These are phyloP conservation scores for Annulohypoxylon stygium DNA, from an alignment of 495 filamentous ascomycete species.

Conservation along the genomic window DNA sequence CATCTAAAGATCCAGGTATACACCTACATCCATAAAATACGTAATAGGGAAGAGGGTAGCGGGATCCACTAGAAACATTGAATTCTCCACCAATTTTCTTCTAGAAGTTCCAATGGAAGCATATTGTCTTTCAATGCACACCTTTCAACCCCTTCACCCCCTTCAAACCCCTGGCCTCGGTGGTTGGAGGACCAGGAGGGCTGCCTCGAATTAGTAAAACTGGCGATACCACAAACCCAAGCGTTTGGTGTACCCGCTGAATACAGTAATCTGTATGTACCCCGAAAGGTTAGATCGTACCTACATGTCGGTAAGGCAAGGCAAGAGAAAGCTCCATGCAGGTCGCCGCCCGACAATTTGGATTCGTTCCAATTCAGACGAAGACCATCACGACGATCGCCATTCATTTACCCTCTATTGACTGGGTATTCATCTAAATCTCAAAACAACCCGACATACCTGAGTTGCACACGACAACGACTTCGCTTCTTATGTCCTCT, in stretches of 20 bases:
- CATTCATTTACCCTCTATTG: neutral
- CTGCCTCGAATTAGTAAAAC: conserved; percentile 24
- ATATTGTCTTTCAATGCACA: conserved; percentile 37
- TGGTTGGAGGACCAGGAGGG: neutral
- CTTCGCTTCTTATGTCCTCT: conserved; percentile 31
- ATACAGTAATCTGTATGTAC: conserved; percentile 27
- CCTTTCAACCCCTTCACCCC: conserved; percentile 38
- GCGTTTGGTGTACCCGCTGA: conserved; percentile 35
- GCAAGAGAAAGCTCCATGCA: conserved; percentile 32
- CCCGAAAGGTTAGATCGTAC: conserved; percentile 35
- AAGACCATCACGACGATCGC: conserved; percentile 9
- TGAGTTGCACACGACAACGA: conserved; percentile 28
- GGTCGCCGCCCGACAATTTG: conserved; percentile 38
- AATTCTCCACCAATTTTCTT: conserved; percentile 37
- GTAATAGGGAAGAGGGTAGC: neutral
- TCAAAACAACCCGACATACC: conserved; percentile 1
- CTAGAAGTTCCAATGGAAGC: conserved; percentile 46
- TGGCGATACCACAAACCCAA: neutral
- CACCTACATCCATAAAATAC: neutral
- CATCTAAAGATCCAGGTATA: conserved; percentile 3
- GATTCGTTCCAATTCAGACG: conserved; percentile 33
- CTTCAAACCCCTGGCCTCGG: conserved; percentile 27
- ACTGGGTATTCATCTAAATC: conserved; percentile 4
- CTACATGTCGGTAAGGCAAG: conserved; percentile 29
- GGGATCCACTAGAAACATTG: conserved; percentile 12